Base-by-base conservation (phyloP, 106 monocot genomes). In the Narthecium ossifragum region DNA sequence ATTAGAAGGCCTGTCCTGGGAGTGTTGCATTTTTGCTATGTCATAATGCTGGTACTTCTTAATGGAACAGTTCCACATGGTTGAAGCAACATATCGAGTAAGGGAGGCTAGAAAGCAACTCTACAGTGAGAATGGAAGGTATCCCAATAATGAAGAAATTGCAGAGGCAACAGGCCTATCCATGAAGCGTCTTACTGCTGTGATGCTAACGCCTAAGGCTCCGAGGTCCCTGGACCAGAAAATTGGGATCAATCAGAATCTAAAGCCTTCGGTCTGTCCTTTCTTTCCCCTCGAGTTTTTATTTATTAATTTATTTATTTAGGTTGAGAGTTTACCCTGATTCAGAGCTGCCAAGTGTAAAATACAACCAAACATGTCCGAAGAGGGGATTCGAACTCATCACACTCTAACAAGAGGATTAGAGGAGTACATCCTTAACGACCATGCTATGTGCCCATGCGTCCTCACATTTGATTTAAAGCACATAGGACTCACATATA, bases 21-120 rank as follows among this genome's bases (percentile, higher is more conserved):
- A n/a, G n/a, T n/a, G n/a, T n/a, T n/a, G n/a, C n/a, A n/a, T n/a
- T n/a, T n/a, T n/a, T n/a, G 12, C 6, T 43, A 13, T 43, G 14
- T 43, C 36, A 13, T 43, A 18, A 43, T 43, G 43, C 18, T 43
- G 43, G 18, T 43, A 17, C 11, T 32, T 55, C 13, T 55, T 17
- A 34, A 11, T 17, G 43, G 53, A 25, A 54, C 67, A 94, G 94
- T 78, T 83, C 27, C 77, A 83, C 75, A 89, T 94, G 89, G 94
- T 90, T 25, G 89, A 94, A 21, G 94, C 94, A 26, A 86, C 78
- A 26, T 90, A 86, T 51, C 76, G 78, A 34, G 90, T 94, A 51
- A 64, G 63, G 54, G 85, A 86, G 59, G 89, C 90, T 9, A 85
- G 63, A 40, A 89, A 86, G 50, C 80, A 86, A 64, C 77, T 94